Base-by-base conservation (phyloP, 768 basidiomycete genomes). In the Tubosaeta sp. region DNA sequence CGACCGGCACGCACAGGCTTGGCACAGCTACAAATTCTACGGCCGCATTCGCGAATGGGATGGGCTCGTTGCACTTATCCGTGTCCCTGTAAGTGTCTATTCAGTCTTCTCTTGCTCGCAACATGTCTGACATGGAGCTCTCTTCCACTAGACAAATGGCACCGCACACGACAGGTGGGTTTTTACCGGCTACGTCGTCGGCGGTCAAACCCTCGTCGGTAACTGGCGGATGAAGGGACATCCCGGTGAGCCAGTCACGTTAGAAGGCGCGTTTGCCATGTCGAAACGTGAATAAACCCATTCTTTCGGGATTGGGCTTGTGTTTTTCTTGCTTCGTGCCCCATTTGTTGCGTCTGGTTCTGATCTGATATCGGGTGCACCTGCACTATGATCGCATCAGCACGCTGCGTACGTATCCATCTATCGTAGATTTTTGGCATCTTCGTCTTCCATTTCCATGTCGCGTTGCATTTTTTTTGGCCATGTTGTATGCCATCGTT, bases 171-270 rank as follows among this genome's bases (percentile, higher is more conserved):
- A 66, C 48, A 7, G 46, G 13, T 71, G 69, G 60, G 74, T 89
- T 38, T 83, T 89, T 58, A 85, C 82, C 31, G 88, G 88, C 6
- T 90, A 88, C 62, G 56, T 91, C 43, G 76, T 84, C 6, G 85
- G 81, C 0, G 79, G 78, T 9, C 68, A 77, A 52, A 86, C 78
- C 51, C 79, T 89, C 54, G 85, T 86, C 14, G 88, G 88, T 5
- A 83, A 82, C 51, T 89, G 88, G 88, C 74, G 88, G 29, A 67
- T 67, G 43, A 71, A 72, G 2, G 0, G 42, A 1, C 60, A 68
- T 31, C 53, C 60, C 27, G 59, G 77, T 75, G 35, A 65, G 63
- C 48, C 72, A 63, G 52, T 77, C 0, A 74, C 75, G 11, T 81
- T 80, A 66, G 87, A 89, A 63, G 78, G 82, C 29, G 75, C 86